Evolutionary conservation across 495 filamentous ascomycete species (phyloP).

Genomic region (Jackrogersella minutella): DNA sequence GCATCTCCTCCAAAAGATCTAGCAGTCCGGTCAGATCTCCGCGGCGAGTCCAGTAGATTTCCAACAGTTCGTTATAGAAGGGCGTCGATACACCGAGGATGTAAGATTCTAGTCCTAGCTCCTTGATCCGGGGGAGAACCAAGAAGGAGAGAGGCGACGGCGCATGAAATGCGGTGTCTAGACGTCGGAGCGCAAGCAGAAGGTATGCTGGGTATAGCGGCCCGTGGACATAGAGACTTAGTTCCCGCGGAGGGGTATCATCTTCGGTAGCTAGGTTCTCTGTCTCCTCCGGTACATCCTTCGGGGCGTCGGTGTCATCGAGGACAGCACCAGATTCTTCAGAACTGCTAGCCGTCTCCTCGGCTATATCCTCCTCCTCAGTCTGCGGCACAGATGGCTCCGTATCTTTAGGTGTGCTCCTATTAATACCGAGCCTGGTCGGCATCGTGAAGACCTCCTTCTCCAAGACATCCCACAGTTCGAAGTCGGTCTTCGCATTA

Average conservation of each 20-base stretch:
- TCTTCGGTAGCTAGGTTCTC: not conserved
- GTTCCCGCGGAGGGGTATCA: constrained; percentile 27
- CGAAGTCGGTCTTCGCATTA: constrained; percentile 65
- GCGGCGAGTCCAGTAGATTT: constrained; percentile 68
- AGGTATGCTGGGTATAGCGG: constrained; percentile 73
- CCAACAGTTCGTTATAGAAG: constrained; percentile 78
- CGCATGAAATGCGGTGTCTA: constrained; percentile 66
- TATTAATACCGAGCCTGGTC: constrained; percentile 47
- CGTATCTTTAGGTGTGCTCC: not conserved
- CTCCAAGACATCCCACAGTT: constrained; percentile 76
- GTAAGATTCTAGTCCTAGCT: constrained; percentile 72
- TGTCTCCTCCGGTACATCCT: not conserved
- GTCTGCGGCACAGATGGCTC: not conserved
- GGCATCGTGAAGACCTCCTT: constrained; percentile 73
- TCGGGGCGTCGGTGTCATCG: not conserved
- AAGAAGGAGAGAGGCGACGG: constrained; percentile 67
- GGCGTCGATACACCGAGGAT: constrained; percentile 75
- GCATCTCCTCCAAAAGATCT: constrained; percentile 79
- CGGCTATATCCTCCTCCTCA: not conserved
- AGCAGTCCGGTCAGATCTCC: constrained; percentile 68
- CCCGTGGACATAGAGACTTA: constrained; percentile 65
- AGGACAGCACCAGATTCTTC: not conserved
- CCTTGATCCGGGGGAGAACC: constrained; percentile 74
- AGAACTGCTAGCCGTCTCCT: not conserved
- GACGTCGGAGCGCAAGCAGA: constrained; percentile 66